phyloP scores from a whole-genome alignment of 2,329 filamentous ascomycete species.

The Neurospora crassa region DNA sequence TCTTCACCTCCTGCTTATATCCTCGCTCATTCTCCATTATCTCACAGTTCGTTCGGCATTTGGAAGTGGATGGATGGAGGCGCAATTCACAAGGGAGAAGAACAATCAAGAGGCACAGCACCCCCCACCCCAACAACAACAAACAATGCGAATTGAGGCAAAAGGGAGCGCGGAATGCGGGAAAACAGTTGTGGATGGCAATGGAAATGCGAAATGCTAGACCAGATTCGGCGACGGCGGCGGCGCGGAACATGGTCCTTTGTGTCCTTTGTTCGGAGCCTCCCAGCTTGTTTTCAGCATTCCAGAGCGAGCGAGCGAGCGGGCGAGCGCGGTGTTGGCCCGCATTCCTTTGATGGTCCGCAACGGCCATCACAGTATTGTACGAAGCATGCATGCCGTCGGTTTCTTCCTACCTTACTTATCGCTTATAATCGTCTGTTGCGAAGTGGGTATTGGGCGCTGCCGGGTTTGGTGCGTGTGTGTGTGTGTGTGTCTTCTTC shows the following conservation, averaged over 20 bases:
- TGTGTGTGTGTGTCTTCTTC: too few relatives aligned
- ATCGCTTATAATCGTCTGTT: too few relatives aligned
- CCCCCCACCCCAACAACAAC: too few relatives aligned
- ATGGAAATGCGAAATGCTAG: too few relatives aligned
- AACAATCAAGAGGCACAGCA: background rate
- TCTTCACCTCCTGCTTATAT: background rate
- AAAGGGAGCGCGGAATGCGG: too few relatives aligned
- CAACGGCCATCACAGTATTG: too few relatives aligned
- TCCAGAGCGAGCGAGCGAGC: conserved; percentile 7
- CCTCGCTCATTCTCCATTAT: background rate
- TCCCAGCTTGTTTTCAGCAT: conserved; percentile 5
- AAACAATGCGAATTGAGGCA: conserved; percentile 2
- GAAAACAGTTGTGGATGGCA: too few relatives aligned
- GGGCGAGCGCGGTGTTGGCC: too few relatives aligned
- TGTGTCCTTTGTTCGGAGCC: conserved; percentile 21
- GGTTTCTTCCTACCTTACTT: too few relatives aligned
- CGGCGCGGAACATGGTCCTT: conserved; percentile 21
- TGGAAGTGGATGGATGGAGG: background rate
- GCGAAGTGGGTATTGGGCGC: too few relatives aligned
- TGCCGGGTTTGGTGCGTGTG: too few relatives aligned
- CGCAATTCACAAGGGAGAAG: conserved; percentile 8
- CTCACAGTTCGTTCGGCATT: background rate
- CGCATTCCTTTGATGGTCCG: conserved; percentile 13
- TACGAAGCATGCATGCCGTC: too few relatives aligned
- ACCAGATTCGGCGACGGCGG: conserved; percentile 20